Evolutionary conservation across 1,284 basidiomycete genomes (phyloP).

Genomic region (Puccinia hordei): DNA sequence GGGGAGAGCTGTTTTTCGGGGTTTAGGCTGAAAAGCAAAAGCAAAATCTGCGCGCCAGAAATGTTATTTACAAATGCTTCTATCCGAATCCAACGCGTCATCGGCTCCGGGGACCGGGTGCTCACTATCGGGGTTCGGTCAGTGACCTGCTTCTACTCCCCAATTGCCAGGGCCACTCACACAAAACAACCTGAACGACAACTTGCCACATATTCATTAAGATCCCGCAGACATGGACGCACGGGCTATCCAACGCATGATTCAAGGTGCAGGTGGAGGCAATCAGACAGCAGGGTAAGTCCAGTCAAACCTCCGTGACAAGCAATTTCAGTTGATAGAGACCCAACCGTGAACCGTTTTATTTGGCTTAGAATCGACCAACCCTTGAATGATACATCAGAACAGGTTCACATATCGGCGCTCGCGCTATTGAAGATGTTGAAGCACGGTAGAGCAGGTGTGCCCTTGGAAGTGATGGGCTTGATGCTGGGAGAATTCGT

Average conservation of each 20-base stretch:
- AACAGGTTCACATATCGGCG: constrained; percentile 94
- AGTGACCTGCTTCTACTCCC: too few relatives aligned
- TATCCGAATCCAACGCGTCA: constrained; percentile 15
- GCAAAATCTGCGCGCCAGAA: too few relatives aligned
- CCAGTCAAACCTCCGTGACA: neutral
- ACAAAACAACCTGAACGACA: neutral
- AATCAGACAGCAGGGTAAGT: constrained; percentile 38
- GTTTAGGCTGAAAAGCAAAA: too few relatives aligned
- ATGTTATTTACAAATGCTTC: too few relatives aligned
- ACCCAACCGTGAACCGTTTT: neutral
- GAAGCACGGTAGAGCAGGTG: constrained; percentile 97
- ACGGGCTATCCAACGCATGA: constrained; percentile 47
- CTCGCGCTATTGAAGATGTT: constrained; percentile 97
- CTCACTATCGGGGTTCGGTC: neutral
- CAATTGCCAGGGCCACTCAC: too few relatives aligned
- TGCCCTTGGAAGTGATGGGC: constrained; percentile 99
- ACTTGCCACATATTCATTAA: neutral
- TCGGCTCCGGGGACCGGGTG: constrained; percentile 1
- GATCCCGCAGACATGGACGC: constrained; percentile 31
- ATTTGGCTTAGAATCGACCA: constrained; percentile 18
- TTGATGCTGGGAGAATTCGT: constrained; percentile 98
- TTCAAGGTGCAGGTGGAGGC: constrained; percentile 28
- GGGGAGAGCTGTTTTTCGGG: too few relatives aligned
- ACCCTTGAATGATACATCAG: constrained; percentile 64
- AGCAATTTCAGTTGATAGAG: neutral